These are phyloP conservation scores for Ustilago bromivora DNA, from an alignment of 1,284 basidiomycete genomes.

Conservation along the genomic window DNA sequence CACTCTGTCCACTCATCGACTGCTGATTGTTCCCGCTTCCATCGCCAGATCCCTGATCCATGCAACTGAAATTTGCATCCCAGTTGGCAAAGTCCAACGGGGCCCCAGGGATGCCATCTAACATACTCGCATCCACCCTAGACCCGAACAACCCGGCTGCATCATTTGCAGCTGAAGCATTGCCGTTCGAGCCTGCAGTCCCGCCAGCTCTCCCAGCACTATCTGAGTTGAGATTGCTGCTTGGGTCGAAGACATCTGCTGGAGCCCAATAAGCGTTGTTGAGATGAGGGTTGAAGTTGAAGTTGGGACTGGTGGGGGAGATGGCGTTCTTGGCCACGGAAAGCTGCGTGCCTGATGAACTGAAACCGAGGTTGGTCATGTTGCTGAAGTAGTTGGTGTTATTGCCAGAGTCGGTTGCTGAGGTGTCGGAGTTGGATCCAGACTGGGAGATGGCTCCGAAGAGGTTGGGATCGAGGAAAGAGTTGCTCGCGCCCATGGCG, in stretches of 20 bases:
- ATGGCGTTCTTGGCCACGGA: constrained; percentile 42
- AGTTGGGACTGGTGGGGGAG: constrained; percentile 35
- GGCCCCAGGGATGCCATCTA: constrained; percentile 52
- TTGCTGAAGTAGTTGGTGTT: constrained; percentile 15
- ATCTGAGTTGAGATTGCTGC: neutral
- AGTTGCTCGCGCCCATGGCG: constrained; percentile 18
- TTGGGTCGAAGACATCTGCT: constrained; percentile 27
- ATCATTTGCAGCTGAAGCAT: constrained; percentile 8
- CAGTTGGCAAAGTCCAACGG: constrained; percentile 57
- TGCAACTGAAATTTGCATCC: constrained; percentile 47
- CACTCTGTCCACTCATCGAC: neutral
- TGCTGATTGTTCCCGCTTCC: neutral
- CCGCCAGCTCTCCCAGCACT: neutral
- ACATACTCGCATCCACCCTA: constrained; percentile 37
- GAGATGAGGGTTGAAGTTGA: constrained; percentile 58
- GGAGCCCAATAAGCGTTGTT: constrained; percentile 56
- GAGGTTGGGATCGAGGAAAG: constrained; percentile 37
- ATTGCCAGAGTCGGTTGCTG: neutral
- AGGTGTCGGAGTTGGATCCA: neutral
- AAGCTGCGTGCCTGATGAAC: constrained; percentile 16
- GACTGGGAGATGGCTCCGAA: constrained; percentile 16
- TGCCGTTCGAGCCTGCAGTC: neutral
- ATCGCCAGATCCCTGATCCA: constrained; percentile 9
- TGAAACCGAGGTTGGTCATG: constrained; percentile 15
- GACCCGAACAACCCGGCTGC: constrained; percentile 18